These are phyloP conservation scores for Lactarius sanguifluus DNA, from an alignment of 768 basidiomycete genomes.

Conservation along the genomic window DNA sequence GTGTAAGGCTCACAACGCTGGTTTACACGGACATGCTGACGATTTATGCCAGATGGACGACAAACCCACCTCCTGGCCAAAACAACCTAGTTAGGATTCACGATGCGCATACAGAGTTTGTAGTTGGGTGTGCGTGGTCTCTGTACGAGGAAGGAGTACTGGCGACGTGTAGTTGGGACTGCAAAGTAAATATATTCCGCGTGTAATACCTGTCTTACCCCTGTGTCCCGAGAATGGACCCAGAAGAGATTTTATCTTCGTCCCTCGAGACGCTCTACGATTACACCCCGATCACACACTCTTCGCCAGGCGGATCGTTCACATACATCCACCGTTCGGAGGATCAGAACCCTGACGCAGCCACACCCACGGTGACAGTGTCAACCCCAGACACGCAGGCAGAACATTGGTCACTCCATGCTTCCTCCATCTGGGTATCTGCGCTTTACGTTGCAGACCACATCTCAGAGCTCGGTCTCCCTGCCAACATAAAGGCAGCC, in stretches of 20 bases:
- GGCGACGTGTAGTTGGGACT: conserved; percentile 93
- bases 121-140: conserved; percentile 91
- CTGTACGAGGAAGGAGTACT: conserved; percentile 83
- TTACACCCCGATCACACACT: conserved; percentile 57
- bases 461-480: conserved; percentile 47
- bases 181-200: conserved; percentile 75
- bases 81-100: conserved; percentile 67
- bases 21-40: neutral
- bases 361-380: conserved; percentile 42
- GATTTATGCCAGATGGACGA: conserved; percentile 58
- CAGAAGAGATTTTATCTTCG: conserved; percentile 68
- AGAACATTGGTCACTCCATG: conserved; percentile 74
- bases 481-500: neutral
- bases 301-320: conserved; percentile 54
- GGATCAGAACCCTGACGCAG: conserved; percentile 6
- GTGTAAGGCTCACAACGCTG: conserved; percentile 53
- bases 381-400: conserved; percentile 63
- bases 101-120: conserved; percentile 92
- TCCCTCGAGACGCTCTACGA: conserved; percentile 64
- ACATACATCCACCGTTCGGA: conserved; percentile 40
- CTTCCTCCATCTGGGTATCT: conserved; percentile 73
- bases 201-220: conserved; percentile 34
- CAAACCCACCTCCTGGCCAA: conserved; percentile 51
- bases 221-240: conserved; percentile 33
- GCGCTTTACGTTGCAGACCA: conserved; percentile 69